A percentile compares a stretch with the other conserved stretches of the same genome.
These are phyloP conservation scores for Leishmania major DNA, from an alignment of 208 protist species.

Conservation along the genomic window DNA sequence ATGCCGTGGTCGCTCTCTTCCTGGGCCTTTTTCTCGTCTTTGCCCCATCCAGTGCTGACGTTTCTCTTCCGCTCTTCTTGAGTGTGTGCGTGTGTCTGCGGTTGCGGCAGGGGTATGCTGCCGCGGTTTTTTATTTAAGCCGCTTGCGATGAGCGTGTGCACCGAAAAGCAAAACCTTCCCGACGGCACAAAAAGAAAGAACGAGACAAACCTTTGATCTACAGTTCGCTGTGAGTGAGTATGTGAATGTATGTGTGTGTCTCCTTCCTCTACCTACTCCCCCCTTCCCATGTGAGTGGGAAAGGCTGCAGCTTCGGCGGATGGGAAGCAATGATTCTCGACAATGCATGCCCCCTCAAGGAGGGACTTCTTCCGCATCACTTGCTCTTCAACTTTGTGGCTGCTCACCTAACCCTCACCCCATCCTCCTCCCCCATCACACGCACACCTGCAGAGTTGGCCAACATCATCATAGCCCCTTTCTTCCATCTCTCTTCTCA, in stretches of 20 bases:
- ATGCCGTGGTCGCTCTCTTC: not conserved
- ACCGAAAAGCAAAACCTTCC: not conserved
- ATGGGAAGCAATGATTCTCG: not conserved
- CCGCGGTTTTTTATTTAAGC: not conserved
- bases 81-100: not conserved
- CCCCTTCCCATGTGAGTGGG: not conserved
- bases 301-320: not conserved
- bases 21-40: not conserved
- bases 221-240: not conserved
- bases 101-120: not conserved
- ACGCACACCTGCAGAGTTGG: not conserved
- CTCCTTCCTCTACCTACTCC: not conserved
- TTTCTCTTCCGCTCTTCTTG: constrained; percentile 10
- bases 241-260: not conserved
- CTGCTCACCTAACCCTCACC: not conserved
- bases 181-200: not conserved
- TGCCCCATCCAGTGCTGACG: not conserved
- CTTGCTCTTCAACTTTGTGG: not conserved
- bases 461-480: not conserved
- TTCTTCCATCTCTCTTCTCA: not conserved
- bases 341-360: not conserved
- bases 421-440: not conserved
- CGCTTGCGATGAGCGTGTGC: not conserved
- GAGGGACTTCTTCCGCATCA: not conserved
- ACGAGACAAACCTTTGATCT: not conserved